Percentiles rank a stretch among this genome's conserved stretches.
phyloP scores from a whole-genome alignment of 31 red algal species.

The Odonthalia washingtoniensis region DNA sequence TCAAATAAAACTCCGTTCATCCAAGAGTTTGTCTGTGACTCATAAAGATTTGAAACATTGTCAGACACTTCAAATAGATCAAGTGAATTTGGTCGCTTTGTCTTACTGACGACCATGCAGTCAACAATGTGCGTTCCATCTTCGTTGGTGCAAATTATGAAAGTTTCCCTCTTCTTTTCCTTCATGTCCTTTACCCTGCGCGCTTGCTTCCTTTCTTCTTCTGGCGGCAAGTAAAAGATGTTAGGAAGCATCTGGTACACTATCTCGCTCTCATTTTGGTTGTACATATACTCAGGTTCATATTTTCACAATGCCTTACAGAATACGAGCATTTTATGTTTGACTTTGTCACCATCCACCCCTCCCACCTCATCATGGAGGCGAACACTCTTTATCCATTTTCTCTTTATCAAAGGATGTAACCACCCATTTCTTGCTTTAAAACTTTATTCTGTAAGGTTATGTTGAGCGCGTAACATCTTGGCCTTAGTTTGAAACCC shows the following conservation, averaged over 20 bases:
- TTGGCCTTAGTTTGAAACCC: slow-evolving; percentile 8
- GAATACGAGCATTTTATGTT: slow-evolving; percentile 8
- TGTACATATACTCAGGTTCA: slow-evolving; percentile 23
- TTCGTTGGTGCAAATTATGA: slow-evolving; percentile 20
- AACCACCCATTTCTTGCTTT: slow-evolving; percentile 31
- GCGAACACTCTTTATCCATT: not conserved
- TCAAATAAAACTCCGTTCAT: slow-evolving; percentile 31
- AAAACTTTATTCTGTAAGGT: slow-evolving; percentile 3
- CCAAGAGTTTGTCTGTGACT: slow-evolving; percentile 28
- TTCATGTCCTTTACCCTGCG: slow-evolving; percentile 34
- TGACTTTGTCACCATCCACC: not conserved
- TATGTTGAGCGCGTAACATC: not conserved
- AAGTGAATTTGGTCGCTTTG: not conserved
- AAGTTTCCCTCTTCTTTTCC: slow-evolving; percentile 9
- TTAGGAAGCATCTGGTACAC: slow-evolving; percentile 28
- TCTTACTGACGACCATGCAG: slow-evolving; percentile 16
- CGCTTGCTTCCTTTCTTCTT: slow-evolving; percentile 10
- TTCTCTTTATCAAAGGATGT: not conserved
- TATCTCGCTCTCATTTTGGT: slow-evolving; percentile 40
- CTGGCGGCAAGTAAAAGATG: not conserved
- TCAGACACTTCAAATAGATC: not conserved
- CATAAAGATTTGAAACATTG: not conserved
- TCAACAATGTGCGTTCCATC: slow-evolving; percentile 29
- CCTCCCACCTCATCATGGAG: slow-evolving; percentile 35
- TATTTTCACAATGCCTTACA: slow-evolving; percentile 12